A percentile compares a stretch with the other conserved stretches of the same genome.
phyloP scores from a whole-genome alignment of 345 rosid genomes.

The Brassica carinata region DNA sequence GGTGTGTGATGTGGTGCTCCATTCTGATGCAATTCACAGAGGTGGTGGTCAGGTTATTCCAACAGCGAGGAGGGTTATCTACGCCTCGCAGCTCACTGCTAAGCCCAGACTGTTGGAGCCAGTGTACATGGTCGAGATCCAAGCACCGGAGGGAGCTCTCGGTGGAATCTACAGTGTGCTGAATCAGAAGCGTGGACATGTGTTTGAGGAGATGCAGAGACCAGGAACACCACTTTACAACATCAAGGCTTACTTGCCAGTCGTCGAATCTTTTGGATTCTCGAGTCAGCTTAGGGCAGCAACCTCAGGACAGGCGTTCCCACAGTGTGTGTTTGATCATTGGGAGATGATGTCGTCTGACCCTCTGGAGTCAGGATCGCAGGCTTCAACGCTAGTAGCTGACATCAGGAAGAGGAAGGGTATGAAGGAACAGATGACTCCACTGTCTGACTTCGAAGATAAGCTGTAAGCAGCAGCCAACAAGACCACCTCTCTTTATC shows the following conservation, averaged over 20 bases:
- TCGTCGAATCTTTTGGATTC: not conserved
- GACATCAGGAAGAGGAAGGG: not conserved
- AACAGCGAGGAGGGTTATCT: not conserved
- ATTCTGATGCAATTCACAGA: not conserved
- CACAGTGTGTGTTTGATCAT: not conserved
- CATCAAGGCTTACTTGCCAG: not conserved
- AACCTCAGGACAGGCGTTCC: not conserved
- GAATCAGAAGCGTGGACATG: not conserved
- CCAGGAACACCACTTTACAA: not conserved
- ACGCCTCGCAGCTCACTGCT: not conserved
- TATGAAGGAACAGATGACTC: not conserved
- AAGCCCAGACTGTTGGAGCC: not conserved
- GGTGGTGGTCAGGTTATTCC: not conserved
- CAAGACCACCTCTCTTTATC: too few species aligned
- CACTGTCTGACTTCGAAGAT: not conserved
- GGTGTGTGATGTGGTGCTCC: not conserved
- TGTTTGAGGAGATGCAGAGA: not conserved
- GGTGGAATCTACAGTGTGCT: not conserved
- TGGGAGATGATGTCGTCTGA: not conserved
- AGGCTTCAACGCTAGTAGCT: not conserved
- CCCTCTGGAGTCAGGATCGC: not conserved
- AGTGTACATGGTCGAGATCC: not conserved
- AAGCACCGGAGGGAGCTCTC: not conserved
- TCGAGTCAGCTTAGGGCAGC: not conserved
- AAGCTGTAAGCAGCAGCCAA: too few species aligned